Conservation (phyloP, 768 basidiomycete genomes). For the Pisolithus albus region DNA sequence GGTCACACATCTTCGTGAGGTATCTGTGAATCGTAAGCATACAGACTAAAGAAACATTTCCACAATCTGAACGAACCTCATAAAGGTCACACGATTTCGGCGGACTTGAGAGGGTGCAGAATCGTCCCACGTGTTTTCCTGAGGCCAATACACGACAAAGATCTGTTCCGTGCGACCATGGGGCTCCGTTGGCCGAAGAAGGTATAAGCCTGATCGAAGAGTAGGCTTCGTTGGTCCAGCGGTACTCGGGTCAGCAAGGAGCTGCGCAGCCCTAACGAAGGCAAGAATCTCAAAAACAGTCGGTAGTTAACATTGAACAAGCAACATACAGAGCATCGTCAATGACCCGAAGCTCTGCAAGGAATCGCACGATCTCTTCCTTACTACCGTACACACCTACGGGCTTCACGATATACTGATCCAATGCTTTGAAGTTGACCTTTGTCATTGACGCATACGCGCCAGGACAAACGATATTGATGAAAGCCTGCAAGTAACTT, state of each 20-base stretch:
- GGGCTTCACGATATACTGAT: slow-evolving; percentile 35
- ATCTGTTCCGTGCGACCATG: slow-evolving; percentile 16
- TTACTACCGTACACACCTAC: slow-evolving; percentile 49
- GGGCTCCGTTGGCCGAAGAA: slow-evolving; percentile 18
- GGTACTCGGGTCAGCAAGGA: not conserved
- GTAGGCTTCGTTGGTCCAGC: slow-evolving; percentile 10
- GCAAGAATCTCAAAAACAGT: not conserved
- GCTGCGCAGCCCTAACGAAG: slow-evolving; percentile 3
- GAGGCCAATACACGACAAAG: slow-evolving; percentile 51
- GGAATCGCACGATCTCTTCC: slow-evolving; percentile 37
- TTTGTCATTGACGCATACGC: slow-evolving; percentile 45
- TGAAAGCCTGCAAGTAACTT: slow-evolving; percentile 36
- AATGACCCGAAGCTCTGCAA: slow-evolving; percentile 29
- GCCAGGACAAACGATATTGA: slow-evolving; percentile 40
- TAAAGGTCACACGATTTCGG: slow-evolving; percentile 48
- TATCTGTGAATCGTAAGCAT: slow-evolving; percentile 31
- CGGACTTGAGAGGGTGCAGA: slow-evolving; percentile 34
- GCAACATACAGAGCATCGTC: slow-evolving; percentile 29
- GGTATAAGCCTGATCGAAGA: slow-evolving; percentile 44
- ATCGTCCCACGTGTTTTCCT: slow-evolving; percentile 48
- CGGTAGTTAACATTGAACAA: not conserved
- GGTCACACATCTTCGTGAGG: slow-evolving; percentile 47
- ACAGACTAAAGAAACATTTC: not conserved
- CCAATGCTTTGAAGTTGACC: slow-evolving; percentile 45
- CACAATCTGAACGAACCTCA: slow-evolving; percentile 33